Percentiles rank a stretch among this genome's conserved stretches.
phyloP scores from a whole-genome alignment of 2,329 filamentous ascomycete species.

The Cytospora chrysosperma region DNA sequence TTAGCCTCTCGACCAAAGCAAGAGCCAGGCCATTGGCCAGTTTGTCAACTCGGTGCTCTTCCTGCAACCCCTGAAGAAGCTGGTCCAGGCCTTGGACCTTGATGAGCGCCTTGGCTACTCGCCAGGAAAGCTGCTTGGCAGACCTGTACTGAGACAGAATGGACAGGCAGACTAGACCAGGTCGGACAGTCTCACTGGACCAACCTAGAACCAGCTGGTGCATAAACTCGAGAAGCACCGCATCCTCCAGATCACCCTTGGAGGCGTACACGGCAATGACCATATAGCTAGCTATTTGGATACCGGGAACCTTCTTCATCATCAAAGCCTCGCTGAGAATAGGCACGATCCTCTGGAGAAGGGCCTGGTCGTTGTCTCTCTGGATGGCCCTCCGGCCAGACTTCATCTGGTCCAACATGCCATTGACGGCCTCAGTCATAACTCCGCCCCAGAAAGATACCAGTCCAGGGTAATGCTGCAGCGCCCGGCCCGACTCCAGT shows the following conservation, averaged over 20 bases:
- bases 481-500: constrained; percentile 67
- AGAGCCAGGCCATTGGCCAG: constrained; percentile 71
- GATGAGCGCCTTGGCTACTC: constrained; percentile 67
- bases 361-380: constrained; percentile 75
- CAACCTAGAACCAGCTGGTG: constrained; percentile 79
- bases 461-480: constrained; percentile 73
- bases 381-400: constrained; percentile 77
- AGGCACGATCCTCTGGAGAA: constrained; percentile 66
- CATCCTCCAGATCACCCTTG: constrained; percentile 77
- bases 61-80: constrained; percentile 60
- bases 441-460: constrained; percentile 90
- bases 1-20: constrained; percentile 60
- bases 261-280: constrained; percentile 81
- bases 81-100: constrained; percentile 60
- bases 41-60: constrained; percentile 67
- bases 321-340: constrained; percentile 75
- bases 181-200: constrained; percentile 68
- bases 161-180: constrained; percentile 76
- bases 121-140: constrained; percentile 65
- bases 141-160: constrained; percentile 79
- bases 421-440: constrained; percentile 79
- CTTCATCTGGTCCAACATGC: constrained; percentile 73
- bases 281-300: constrained; percentile 90
- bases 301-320: constrained; percentile 71
- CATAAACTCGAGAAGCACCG: constrained; percentile 82